These are phyloP conservation scores for Pyrenochaeta sp. DNA, from an alignment of 2,329 filamentous ascomycete species.

Conservation along the genomic window DNA sequence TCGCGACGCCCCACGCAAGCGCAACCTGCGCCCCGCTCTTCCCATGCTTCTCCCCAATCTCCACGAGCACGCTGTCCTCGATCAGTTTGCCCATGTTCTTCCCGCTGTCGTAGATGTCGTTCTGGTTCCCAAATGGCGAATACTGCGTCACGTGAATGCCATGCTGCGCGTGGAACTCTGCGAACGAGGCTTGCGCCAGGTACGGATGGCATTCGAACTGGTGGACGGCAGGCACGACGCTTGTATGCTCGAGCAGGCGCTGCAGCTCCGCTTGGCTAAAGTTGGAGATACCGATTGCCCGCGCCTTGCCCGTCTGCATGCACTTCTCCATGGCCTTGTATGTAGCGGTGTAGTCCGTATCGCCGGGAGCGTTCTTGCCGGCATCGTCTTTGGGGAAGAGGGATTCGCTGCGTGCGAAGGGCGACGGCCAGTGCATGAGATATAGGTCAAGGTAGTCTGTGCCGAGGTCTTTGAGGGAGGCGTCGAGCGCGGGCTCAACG, in stretches of 20 bases:
- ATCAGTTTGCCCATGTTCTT: conserved; percentile 49
- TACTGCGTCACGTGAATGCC: conserved; percentile 45
- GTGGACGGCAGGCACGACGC: conserved; percentile 39
- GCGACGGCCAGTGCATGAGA: conserved; percentile 79
- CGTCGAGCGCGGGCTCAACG: conserved; percentile 76
- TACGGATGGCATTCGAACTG: conserved; percentile 44
- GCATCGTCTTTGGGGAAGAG: conserved; percentile 61
- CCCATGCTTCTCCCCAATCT: conserved; percentile 69
- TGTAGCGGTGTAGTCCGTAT: conserved; percentile 38
- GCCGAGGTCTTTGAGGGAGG: conserved; percentile 76
- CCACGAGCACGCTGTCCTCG: conserved; percentile 67
- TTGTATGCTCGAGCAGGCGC: conserved; percentile 57
- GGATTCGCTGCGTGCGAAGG: conserved; percentile 74
- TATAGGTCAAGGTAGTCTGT: conserved; percentile 90
- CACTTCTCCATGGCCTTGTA: conserved; percentile 51
- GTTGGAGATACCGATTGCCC: conserved; percentile 44
- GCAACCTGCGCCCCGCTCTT: conserved; percentile 83
- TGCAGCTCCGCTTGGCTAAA: conserved; percentile 54
- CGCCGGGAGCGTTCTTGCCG: conserved; percentile 30
- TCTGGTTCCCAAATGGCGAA: conserved; percentile 45
- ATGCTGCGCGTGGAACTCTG: conserved; percentile 34
- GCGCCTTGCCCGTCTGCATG: conserved; percentile 43
- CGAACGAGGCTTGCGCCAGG: conserved; percentile 36
- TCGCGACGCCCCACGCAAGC: conserved; percentile 85
- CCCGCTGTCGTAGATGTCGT: conserved; percentile 40